These are phyloP conservation scores for Pelagomonas calceolata DNA, from an alignment of 108 stramenopile species.

Conservation along the genomic window DNA sequence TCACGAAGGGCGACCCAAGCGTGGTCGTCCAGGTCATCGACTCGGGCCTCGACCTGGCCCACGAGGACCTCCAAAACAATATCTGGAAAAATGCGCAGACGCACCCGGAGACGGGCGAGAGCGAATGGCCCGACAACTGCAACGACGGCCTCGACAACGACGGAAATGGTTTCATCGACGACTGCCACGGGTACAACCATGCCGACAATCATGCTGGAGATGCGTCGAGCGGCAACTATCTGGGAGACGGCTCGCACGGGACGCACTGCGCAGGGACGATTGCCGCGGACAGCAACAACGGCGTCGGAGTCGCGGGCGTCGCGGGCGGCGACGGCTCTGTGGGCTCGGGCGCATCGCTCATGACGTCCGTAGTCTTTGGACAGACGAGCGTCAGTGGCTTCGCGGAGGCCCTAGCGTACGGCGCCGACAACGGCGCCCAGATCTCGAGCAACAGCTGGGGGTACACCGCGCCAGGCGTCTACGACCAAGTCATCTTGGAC, in stretches of 20 bases:
- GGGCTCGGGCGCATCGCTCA: conserved; percentile 1
- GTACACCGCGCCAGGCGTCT: background rate
- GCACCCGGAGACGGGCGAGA: no score
- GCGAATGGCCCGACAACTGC: background rate
- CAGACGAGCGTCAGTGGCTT: background rate
- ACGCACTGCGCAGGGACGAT: conserved; percentile 23
- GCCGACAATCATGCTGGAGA: background rate
- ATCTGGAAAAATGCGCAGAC: background rate
- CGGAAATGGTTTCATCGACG: background rate
- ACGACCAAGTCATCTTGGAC: conserved; percentile 4
- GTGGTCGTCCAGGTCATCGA: conserved; percentile 1
- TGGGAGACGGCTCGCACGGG: conserved; percentile 13
- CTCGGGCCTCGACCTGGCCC: background rate
- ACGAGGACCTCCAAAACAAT: background rate
- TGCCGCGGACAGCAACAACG: conserved; percentile 8
- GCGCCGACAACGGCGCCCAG: background rate
- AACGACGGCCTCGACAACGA: background rate
- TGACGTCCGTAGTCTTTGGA: background rate
- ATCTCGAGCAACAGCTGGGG: background rate
- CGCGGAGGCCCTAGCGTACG: background rate
- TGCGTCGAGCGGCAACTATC: no score
- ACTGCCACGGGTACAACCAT: background rate
- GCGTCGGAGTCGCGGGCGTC: conserved; percentile 11
- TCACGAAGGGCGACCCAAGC: background rate
- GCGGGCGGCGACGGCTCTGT: conserved; percentile 2